These are phyloP conservation scores for Trichoderma polysporum DNA, from an alignment of 2,329 filamentous ascomycete species.

Conservation along the genomic window DNA sequence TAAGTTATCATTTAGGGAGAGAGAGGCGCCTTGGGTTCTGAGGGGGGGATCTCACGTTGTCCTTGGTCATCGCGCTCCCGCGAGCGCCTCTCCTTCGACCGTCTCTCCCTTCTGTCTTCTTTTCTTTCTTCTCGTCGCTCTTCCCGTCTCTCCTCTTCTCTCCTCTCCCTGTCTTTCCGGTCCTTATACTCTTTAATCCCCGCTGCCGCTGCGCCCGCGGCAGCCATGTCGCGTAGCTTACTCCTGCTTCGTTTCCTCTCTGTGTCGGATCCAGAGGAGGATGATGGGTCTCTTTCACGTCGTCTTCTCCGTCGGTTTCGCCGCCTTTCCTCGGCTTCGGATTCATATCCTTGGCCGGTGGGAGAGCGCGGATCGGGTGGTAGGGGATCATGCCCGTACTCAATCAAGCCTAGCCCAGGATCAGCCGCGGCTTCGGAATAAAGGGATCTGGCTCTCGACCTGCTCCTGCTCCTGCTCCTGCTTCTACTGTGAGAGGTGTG, in stretches of 20 bases:
- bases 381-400: slow-evolving; percentile 62
- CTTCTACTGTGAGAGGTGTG: slow-evolving; percentile 34
- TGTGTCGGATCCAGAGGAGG: slow-evolving; percentile 36
- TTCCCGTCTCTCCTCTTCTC: slow-evolving; percentile 36
- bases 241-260: slow-evolving; percentile 54
- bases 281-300: slow-evolving; percentile 37
- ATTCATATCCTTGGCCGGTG: slow-evolving; percentile 45
- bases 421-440: slow-evolving; percentile 57
- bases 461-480: slow-evolving; percentile 46
- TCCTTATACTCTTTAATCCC: slow-evolving; percentile 62
- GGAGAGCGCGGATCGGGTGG: slow-evolving; percentile 41
- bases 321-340: slow-evolving; percentile 47
- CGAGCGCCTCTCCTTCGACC: slow-evolving; percentile 35
- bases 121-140: slow-evolving; percentile 20
- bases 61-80: slow-evolving; percentile 29
- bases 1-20: slow-evolving; percentile 10
- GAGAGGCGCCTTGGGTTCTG: background rate
- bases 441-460: slow-evolving; percentile 52
- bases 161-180: slow-evolving; percentile 45
- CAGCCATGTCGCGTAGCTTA: slow-evolving; percentile 54
- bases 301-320: slow-evolving; percentile 41
- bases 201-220: slow-evolving; percentile 60
- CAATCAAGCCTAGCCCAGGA: slow-evolving; percentile 67
- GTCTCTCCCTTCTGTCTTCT: slow-evolving; percentile 37
- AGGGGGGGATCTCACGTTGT: slow-evolving; percentile 29